Conservation (phyloP, 2,329 filamentous ascomycete genomes). For the Cladosporium phlei region DNA sequence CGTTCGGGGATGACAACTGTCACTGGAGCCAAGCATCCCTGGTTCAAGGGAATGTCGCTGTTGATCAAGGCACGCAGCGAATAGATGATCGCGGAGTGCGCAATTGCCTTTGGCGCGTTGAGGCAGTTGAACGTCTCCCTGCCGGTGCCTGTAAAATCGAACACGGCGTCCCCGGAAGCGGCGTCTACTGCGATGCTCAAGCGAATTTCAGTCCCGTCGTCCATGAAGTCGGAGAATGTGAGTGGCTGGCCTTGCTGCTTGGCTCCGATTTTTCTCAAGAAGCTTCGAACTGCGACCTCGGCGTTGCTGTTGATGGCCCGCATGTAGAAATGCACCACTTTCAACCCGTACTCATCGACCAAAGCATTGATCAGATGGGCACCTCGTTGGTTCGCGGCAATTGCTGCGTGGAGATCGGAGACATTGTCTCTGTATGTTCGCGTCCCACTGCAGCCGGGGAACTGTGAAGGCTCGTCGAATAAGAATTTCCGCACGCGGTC, state of each 20-base stretch:
- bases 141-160: constrained; percentile 40
- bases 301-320: constrained; percentile 34
- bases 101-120: constrained; percentile 36
- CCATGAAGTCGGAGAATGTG: constrained; percentile 36
- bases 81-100: constrained; percentile 32
- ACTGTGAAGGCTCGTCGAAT: constrained; percentile 62
- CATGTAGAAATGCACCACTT: constrained; percentile 40
- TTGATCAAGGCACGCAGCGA: constrained; percentile 29
- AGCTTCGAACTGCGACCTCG: constrained; percentile 31
- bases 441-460: constrained; percentile 31
- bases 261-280: constrained; percentile 23
- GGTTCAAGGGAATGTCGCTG: constrained; percentile 45
- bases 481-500: constrained; percentile 38
- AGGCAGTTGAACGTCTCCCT: constrained; percentile 30
- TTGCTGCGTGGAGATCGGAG: constrained; percentile 32
- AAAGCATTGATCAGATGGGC: constrained; percentile 32
- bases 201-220: constrained; percentile 36
- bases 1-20: constrained; percentile 25
- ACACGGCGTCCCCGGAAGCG: constrained; percentile 28
- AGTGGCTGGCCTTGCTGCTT: constrained; percentile 21
- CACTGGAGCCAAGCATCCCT: constrained; percentile 29
- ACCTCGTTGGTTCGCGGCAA: constrained; percentile 33
- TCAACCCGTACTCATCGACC: constrained; percentile 33
- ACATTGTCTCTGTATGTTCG: constrained; percentile 33
- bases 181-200: constrained; percentile 33